These are phyloP conservation scores for Inonotus hispidus DNA, from an alignment of 1,284 basidiomycete species.

Conservation along the genomic window DNA sequence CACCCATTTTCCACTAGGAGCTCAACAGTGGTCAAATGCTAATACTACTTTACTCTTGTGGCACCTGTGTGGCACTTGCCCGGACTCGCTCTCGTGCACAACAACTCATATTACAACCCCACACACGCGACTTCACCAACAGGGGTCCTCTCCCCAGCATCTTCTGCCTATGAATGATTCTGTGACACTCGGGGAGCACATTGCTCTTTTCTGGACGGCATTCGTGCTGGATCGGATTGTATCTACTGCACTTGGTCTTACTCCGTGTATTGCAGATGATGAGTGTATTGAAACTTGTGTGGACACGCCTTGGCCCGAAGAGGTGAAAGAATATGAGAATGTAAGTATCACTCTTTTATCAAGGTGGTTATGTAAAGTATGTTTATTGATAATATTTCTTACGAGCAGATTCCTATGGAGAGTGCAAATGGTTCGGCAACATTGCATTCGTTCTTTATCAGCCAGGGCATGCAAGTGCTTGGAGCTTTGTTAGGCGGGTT, in stretches of 20 bases:
- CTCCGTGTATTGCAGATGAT: conserved; percentile 36
- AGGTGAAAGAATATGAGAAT: conserved; percentile 32
- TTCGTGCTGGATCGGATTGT: conserved; percentile 39
- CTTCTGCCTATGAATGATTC: conserved; percentile 52
- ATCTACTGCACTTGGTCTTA: conserved; percentile 35
- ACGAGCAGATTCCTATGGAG: conserved; percentile 49
- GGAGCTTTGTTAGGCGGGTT: conserved; percentile 39
- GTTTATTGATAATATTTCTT: background rate
- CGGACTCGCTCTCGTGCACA: too few relatives aligned
- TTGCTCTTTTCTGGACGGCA: conserved; percentile 39
- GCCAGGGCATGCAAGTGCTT: conserved; percentile 40
- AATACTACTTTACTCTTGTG: too few relatives aligned
- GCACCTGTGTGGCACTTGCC: too few relatives aligned
- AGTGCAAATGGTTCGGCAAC: conserved; percentile 47
- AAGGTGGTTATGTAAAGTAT: background rate
- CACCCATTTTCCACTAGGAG: too few relatives aligned
- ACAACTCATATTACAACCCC: too few relatives aligned
- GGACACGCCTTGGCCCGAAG: conserved; percentile 38
- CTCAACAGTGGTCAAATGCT: too few relatives aligned
- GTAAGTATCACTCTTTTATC: conserved; percentile 22
- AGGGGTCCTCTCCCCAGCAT: too few relatives aligned
- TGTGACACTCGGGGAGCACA: conserved; percentile 38
- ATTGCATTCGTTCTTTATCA: conserved; percentile 51
- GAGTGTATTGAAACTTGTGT: conserved; percentile 33
- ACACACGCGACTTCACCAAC: too few relatives aligned